Conservation (phyloP, 257 asterid genomes). For the Anisodus tanguticus region DNA sequence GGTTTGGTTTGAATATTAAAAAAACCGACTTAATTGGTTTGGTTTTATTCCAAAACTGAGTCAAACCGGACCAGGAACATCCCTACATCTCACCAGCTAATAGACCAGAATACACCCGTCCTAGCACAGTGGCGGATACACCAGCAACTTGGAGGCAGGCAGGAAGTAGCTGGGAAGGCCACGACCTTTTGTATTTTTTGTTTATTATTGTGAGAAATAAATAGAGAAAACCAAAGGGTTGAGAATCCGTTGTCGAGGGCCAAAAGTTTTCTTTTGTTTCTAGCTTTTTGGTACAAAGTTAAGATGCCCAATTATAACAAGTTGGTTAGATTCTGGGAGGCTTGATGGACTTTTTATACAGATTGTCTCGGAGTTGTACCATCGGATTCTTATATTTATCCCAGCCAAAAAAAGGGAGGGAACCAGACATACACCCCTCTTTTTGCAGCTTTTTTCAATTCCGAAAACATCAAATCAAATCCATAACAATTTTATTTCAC, state of each 20-base stretch:
- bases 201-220: neutral
- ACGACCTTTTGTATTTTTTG: neutral
- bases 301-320: neutral
- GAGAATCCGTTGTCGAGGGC: neutral
- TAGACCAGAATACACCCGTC: neutral
- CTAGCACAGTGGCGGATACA: neutral
- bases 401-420: neutral
- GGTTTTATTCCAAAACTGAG: too few relatives aligned
- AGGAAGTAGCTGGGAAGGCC: neutral
- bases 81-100: neutral
- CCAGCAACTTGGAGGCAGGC: neutral
- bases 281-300: neutral
- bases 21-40: too few relatives aligned
- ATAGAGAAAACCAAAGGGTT: neutral
- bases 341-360: neutral
- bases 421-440: neutral
- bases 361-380: neutral
- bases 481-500: neutral
- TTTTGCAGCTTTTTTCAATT: neutral
- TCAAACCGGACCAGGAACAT: too few relatives aligned
- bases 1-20: too few relatives aligned
- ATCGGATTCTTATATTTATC: neutral
- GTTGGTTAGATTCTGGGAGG: neutral
- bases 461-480: neutral
- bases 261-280: neutral